Base-by-base conservation (phyloP, 257 asterid species). In the Orobanche coerulescens region DNA sequence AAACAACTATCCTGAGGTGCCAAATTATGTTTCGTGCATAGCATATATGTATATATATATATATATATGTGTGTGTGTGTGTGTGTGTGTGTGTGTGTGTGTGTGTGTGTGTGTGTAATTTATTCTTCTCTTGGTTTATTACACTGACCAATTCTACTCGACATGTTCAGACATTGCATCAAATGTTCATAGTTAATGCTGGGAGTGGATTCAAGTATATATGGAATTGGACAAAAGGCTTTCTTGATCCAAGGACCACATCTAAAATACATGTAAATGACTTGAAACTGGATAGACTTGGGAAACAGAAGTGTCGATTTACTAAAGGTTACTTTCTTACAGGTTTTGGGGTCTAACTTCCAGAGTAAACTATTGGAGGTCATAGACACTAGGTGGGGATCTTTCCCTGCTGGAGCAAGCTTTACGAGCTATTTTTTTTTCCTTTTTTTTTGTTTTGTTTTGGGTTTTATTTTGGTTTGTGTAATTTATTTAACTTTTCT, bases 1-100 rank as follows among this genome's bases (percentile, higher is more conserved):
- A 24, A 94, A 83, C 85, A 86, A 93, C 78, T 93, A 93, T 62
- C 99, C 99, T 51, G 99, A 93, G 97, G 99, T 93, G 67, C 81
- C 71, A 65, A 54, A 40, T 23, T 56, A n/a, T n/a, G n/a, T n/a
- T n/a, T n/a, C n/a, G n/a, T n/a, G n/a, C n/a, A n/a, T n/a, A n/a
- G n/a, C n/a, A n/a, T n/a, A n/a, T n/a, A n/a, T n/a, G n/a, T n/a
- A n/a, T n/a, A n/a, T n/a, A n/a, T n/a, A n/a, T n/a, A n/a, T n/a
- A n/a, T n/a, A n/a, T n/a, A n/a, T n/a, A n/a, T n/a, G n/a, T n/a
- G n/a, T n/a, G n/a, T n/a, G 46, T 58, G 7, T 61, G 2, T 48
- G 19, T 70, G 13, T 43, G 19, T 44, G 2, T 47, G 1, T 30
- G 0, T 0, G 6, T 30, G 6, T 30, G 6, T 30, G 4, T 37